Conservation (phyloP, 1,139 yeast species). For the Saccharomyces hybrid region DNA sequence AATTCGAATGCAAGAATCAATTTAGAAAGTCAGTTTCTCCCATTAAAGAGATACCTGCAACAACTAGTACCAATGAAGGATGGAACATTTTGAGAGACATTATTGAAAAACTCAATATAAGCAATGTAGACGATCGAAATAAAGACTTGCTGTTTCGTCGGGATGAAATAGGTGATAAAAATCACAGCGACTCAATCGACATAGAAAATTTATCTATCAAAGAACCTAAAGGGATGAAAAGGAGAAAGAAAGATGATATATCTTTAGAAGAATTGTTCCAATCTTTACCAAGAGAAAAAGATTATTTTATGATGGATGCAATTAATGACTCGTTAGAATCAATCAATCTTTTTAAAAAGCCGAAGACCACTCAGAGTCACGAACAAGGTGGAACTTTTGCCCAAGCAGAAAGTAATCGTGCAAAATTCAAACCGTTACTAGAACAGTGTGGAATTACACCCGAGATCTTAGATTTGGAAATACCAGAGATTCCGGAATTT, state of each 20-base stretch:
- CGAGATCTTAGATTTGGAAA: slow-evolving; percentile 7
- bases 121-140: slow-evolving; percentile 1
- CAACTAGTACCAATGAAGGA: slow-evolving; percentile 13
- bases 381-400: slow-evolving; percentile 11
- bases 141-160: slow-evolving; percentile 2
- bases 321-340: slow-evolving; percentile 1
- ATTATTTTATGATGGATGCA: neutral
- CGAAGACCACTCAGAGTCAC: neutral
- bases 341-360: neutral
- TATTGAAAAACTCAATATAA: slow-evolving; percentile 12
- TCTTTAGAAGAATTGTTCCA: slow-evolving; percentile 7
- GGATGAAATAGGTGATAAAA: slow-evolving; percentile 10
- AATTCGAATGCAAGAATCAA: slow-evolving; percentile 14
- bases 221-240: slow-evolving; percentile 14
- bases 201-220: slow-evolving; percentile 20
- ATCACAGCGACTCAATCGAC: slow-evolving; percentile 16
- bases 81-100: slow-evolving; percentile 19
- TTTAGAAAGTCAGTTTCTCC: slow-evolving; percentile 22
- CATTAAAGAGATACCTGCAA: slow-evolving; percentile 15
- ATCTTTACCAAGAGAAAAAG: slow-evolving; percentile 3
- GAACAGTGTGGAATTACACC: slow-evolving; percentile 15
- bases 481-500: slow-evolving; percentile 19
- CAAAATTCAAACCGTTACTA: slow-evolving; percentile 19
- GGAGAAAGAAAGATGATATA: slow-evolving; percentile 9
- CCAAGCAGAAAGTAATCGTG: slow-evolving; percentile 22